Evolutionary conservation across 192 early-diverging fungal species (phyloP), one percentile per base, ranked within the genome.

Genomic region (Coemansia erecta): DNA sequence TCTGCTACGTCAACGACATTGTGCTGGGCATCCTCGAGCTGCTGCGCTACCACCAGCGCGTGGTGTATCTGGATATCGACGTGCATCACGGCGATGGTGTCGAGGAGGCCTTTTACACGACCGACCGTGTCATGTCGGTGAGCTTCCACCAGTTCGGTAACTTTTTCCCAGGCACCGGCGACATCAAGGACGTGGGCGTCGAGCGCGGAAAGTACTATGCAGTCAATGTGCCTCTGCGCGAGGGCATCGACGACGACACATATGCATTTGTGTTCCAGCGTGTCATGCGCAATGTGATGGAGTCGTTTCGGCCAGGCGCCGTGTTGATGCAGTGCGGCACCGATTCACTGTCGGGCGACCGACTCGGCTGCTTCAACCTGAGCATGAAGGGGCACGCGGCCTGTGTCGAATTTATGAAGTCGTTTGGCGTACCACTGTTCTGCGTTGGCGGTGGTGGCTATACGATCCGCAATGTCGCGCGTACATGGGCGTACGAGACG

Each of bases 21-120:
- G 95, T 96, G 10, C 74, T 98, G 50, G 90, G 83, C 4, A 94
- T 97, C 33, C 63, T 95, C 58, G 93, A 98, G 58, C 70, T 98
- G 54, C 70, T 97, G 72, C 77, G 88, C 47, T 87, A 85, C 67
- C 87, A 93, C 63, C 90, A 92, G 53, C 86, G 94, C 8, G 92
- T 98, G 2, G 79, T 98, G 11, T 98, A 98, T 68, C 90, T 95
- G 54, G 96, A 98, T 69, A 95, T 96, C 64, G 96, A 98, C 66
- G 93, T 96, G n/a, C 96, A 98, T 64, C 96, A 98, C 70, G 96
- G 96, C 31, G 96, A 98, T 65, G 96, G 95, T 42, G 97, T 99
- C 24, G 94, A 97, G 64, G 94, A 96, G 67, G 97, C 97, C 8
- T 99, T 99, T 62, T 99, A 95, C 63, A 89, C 90, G 18, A 95